phyloP scores from a whole-genome alignment of 108 stramenopile species.

The Cyclostephanos tholiformis region DNA sequence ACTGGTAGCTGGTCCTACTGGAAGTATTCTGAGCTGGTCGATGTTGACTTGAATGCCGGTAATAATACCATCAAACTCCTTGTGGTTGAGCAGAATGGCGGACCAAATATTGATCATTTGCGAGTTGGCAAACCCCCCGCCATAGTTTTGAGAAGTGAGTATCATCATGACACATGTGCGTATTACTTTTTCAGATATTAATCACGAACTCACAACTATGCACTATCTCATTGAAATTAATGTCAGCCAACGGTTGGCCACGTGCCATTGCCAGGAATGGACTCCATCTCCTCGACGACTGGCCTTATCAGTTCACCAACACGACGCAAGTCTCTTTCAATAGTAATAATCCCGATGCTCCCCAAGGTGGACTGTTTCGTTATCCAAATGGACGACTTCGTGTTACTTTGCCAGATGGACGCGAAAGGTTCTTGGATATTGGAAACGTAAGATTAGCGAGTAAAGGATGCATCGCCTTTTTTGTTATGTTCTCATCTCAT shows the following conservation, averaged over 20 bases:
- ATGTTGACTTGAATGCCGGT: constrained; percentile 30
- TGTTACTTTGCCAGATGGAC: constrained; percentile 18
- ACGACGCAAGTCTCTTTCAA: constrained; percentile 12
- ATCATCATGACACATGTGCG: not conserved
- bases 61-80: constrained; percentile 39
- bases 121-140: constrained; percentile 48
- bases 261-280: constrained; percentile 40
- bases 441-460: constrained; percentile 32
- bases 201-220: not conserved
- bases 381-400: constrained; percentile 33
- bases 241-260: constrained; percentile 32
- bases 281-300: constrained; percentile 21
- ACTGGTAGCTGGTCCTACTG: constrained; percentile 32
- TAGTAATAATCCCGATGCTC: constrained; percentile 11
- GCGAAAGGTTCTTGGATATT: constrained; percentile 23
- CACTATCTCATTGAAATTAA: not conserved
- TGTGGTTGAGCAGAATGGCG: constrained; percentile 27
- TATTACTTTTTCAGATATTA: not conserved
- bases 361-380: constrained; percentile 32
- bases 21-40: constrained; percentile 40
- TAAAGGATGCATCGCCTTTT: not conserved
- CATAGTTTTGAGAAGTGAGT: constrained; percentile 34
- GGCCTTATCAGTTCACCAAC: constrained; percentile 20
- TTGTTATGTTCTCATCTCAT: not conserved
- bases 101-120: constrained; percentile 52